These are phyloP conservation scores for Cercospora nicotianae DNA, from an alignment of 2,329 filamentous ascomycete species.

Conservation along the genomic window DNA sequence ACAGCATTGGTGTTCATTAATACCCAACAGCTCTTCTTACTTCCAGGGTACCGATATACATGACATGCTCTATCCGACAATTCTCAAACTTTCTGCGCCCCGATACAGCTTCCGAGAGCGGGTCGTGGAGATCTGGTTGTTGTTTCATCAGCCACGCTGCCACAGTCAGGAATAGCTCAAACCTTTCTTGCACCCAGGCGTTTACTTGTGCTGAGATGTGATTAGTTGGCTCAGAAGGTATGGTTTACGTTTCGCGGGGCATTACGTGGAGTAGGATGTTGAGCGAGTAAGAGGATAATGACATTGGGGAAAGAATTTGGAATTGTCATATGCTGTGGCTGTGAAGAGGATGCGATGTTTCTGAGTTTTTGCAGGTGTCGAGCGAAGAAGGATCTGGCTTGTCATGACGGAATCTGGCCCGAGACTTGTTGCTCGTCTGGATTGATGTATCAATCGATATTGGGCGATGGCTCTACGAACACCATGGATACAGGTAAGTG, in stretches of 20 bases:
- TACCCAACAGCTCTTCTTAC: background rate
- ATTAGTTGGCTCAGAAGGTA: background rate
- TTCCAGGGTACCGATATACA: background rate
- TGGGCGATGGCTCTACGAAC: background rate
- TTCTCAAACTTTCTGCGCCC: background rate
- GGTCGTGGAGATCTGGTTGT: background rate
- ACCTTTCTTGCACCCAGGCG: background rate
- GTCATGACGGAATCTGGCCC: no score
- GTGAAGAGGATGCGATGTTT: background rate
- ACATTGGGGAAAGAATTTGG: background rate
- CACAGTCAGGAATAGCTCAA: background rate
- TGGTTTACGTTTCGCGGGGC: background rate
- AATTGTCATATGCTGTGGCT: background rate
- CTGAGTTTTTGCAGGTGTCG: no score
- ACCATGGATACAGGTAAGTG: no score
- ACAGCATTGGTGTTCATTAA: background rate
- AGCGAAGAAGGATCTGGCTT: no score
- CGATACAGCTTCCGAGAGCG: background rate
- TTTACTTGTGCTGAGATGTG: background rate
- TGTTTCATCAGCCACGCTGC: background rate
- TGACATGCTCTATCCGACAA: background rate
- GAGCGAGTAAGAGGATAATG: background rate
- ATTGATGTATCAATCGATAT: background rate
- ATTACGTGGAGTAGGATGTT: background rate
- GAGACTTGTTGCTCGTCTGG: background rate